phyloP scores from a whole-genome alignment of 768 basidiomycete genomes.

The Dentipellis sp. region DNA sequence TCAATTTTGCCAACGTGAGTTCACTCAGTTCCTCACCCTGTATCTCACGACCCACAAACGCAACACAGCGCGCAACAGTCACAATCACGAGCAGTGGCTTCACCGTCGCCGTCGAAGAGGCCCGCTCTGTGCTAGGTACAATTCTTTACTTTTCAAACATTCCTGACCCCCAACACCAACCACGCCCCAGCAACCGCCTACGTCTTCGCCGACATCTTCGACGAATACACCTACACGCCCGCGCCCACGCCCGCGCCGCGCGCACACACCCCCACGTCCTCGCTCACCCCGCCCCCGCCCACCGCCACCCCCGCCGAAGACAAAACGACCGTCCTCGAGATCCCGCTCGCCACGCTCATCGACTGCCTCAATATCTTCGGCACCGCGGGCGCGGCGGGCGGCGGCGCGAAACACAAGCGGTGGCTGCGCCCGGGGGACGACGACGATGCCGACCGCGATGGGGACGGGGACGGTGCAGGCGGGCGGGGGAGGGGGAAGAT shows the following conservation, averaged over 20 bases:
- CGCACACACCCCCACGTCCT: conserved; percentile 11
- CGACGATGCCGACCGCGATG: conserved; percentile 35
- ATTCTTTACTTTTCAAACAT: conserved; percentile 13
- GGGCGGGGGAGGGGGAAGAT: too few relatives aligned
- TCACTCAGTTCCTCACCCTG: neutral
- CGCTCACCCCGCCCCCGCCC: conserved; percentile 12
- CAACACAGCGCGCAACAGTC: conserved; percentile 58
- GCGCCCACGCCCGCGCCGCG: conserved; percentile 21
- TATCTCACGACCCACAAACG: neutral
- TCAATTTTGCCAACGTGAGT: conserved; percentile 73
- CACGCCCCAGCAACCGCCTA: conserved; percentile 66
- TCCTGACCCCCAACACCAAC: neutral
- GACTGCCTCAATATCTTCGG: conserved; percentile 95
- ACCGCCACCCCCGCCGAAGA: conserved; percentile 18
- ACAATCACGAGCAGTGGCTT: conserved; percentile 63
- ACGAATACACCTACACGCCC: conserved; percentile 62
- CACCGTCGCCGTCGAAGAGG: conserved; percentile 78
- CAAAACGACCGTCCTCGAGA: conserved; percentile 51
- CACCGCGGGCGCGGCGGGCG: conserved; percentile 42
- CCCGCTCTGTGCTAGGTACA: conserved; percentile 67
- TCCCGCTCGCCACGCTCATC: conserved; percentile 75
- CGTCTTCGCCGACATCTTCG: conserved; percentile 69
- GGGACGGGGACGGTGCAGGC: conserved; percentile 29
- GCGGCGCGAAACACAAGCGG: conserved; percentile 23
- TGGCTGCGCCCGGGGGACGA: conserved; percentile 41